These are phyloP conservation scores for Candida schatavii DNA, from an alignment of 805 yeast genomes.

Conservation along the genomic window DNA sequence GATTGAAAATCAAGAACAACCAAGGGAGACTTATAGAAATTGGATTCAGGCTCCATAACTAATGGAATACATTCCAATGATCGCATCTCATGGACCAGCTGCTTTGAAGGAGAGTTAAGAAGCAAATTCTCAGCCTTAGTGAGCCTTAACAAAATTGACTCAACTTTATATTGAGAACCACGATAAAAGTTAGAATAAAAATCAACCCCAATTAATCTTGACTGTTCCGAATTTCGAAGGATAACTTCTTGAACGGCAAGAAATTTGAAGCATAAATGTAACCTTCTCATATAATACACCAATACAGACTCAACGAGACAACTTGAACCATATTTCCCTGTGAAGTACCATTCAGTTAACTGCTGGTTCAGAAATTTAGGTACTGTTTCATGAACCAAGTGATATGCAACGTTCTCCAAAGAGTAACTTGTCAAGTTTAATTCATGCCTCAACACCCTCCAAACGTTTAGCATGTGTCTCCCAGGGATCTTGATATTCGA, in stretches of 20 bases:
- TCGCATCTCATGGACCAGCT: conserved; percentile 78
- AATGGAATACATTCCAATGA: conserved; percentile 86
- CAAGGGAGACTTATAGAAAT: conserved; percentile 82
- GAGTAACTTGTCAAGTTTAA: conserved; percentile 64
- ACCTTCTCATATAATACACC: conserved; percentile 45
- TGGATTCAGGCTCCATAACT: conserved; percentile 88
- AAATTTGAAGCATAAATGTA: conserved; percentile 44
- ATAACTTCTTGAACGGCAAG: conserved; percentile 64
- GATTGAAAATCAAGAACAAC: conserved; percentile 93
- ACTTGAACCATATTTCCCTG: background rate
- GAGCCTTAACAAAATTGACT: conserved; percentile 72
- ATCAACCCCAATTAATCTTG: conserved; percentile 84
- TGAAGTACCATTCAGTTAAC: conserved; percentile 38
- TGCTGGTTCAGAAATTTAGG: conserved; percentile 57
- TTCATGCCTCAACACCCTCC: conserved; percentile 73
- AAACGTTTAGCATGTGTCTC: conserved; percentile 77
- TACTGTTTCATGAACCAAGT: conserved; percentile 60
- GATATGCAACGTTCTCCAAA: conserved; percentile 71
- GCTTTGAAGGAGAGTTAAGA: conserved; percentile 73
- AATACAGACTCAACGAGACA: conserved; percentile 31
- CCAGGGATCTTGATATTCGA: conserved; percentile 71
- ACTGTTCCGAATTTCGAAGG: conserved; percentile 72
- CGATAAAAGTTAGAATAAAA: conserved; percentile 82
- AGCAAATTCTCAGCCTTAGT: conserved; percentile 74
- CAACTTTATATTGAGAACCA: conserved; percentile 94